A percentile compares a stretch with the other conserved stretches of the same genome.
phyloP scores from a whole-genome alignment of 148 eudicot species.

The Silene conica region DNA sequence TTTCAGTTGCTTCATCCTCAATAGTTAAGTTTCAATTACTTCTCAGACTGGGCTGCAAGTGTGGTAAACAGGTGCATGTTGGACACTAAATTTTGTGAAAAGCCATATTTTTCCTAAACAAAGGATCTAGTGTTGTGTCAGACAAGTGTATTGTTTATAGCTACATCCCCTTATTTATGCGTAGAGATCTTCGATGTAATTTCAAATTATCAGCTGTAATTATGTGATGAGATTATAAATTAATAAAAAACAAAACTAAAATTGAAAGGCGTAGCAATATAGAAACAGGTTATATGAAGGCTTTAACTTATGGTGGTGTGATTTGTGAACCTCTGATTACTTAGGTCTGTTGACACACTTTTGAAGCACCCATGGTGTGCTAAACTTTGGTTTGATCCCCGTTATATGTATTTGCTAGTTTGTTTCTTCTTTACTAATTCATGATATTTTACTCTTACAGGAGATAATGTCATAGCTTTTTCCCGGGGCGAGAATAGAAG shows the following conservation, averaged over 20 bases:
- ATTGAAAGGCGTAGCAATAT: background rate
- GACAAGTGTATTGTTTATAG: background rate
- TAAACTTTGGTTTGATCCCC: background rate
- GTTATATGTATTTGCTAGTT: background rate
- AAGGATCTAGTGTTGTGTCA: background rate
- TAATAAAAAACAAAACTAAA: background rate
- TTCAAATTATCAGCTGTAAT: background rate
- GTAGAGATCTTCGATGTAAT: background rate
- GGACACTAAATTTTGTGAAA: background rate
- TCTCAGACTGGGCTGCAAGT: background rate
- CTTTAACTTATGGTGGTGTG: background rate
- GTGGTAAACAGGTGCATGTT: background rate
- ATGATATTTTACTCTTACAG: constrained; percentile 29
- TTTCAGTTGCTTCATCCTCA: constrained; percentile 1
- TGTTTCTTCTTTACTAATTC: constrained; percentile 6
- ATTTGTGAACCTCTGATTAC: background rate
- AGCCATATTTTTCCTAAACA: background rate
- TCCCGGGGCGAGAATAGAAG: constrained; percentile 48
- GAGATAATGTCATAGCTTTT: constrained; percentile 34
- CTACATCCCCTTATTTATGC: background rate
- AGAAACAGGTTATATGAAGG: background rate
- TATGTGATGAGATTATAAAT: background rate
- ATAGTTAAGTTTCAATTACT: background rate
- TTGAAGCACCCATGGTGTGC: background rate
- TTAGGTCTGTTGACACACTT: background rate